Evolutionary conservation across 257 asterid genomes (phyloP), one percentile per base, ranked within the genome.

Genomic region (Penstemon barbatus): DNA sequence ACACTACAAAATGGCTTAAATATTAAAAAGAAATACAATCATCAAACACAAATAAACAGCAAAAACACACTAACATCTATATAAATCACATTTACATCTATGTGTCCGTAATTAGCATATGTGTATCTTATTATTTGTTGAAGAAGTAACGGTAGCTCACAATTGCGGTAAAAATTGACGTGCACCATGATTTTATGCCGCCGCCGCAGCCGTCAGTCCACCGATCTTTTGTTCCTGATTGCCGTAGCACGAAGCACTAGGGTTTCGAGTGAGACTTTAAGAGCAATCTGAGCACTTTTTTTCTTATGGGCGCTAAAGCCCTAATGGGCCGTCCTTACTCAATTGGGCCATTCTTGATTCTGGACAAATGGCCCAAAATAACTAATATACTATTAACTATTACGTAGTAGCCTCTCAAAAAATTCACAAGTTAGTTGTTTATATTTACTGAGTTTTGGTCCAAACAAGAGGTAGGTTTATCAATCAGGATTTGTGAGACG

Each of bases 121-220:
- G 48, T 3, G 5, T 7, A 44, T 38, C 12, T 43, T 45, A 53
- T 5, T 8, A 4, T 43, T 66, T 9, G 9, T 39, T 3, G 18
- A 15, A 0, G 60, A 63, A 45, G 62, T 50, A 4, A 42, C 5
- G 63, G 12, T 10, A 6, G 19, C 84, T 79, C 76, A 82, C 82
- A 79, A 76, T 79, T 82, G 66, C 84, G 86, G 61, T 76, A 76
- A 54, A 79, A 66, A 0, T 74, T 70, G 13, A 82, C 86, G 78
- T 78, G 84, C 51, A 78, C 86, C 86, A 82, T 81, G 57, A 33
- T 66, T 68, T 36, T 15, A 0, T 25, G 33, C 56, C 52, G 60
- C 72, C 68, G 72, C 56, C 67, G 63, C 38, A 54, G 78, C 19
- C 66, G 64, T 68, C 80, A 53, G 18, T 41, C 78, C 82, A 25